Evolutionary conservation across 305 asterid species (phyloP), one percentile per base, ranked within the genome.

Genomic region (Solanum hybrid): DNA sequence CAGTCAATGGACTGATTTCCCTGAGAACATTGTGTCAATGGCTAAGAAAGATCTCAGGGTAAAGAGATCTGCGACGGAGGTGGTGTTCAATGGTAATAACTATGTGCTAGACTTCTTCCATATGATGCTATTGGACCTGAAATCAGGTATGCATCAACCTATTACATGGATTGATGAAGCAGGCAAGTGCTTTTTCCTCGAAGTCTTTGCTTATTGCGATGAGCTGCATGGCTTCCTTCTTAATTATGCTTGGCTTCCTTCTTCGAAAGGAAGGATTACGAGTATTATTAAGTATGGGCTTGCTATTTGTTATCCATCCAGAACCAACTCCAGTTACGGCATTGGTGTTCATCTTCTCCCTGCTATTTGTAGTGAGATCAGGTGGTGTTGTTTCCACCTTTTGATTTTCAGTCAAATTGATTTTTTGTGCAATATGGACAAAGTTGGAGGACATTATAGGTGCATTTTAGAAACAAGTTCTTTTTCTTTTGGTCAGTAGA

Each of bases 261-360:
- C 95, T 91, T 92, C 95, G 12, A 94, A 93, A 89, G 94, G 89
- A 91, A 90, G 93, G 35, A 89, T 93, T 78, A 90, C 91, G 11
- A 91, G 93, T 91, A 92, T 95, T 34, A 86, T 95, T 90, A 94
- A 95, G 78, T 96, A 94, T 92, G 98, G 99, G 28, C 89, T 97
- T 81, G 96, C 95, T 90, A 86, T 89, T 92, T 89, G 92, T 88
- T 94, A 89, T 88, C 91, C 90, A 40, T 86, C 91, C 40, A 94
- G 90, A 75, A 42, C 77, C 79, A 91, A 91, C 92, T 93, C 95
- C 40, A 29, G 85, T 24, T 92, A 94, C 91, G 98, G 97, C 87
- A 64, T 85, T 86, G 98, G 99, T 84, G 92, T 94, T 92, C 92
- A 94, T 94, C 97, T 98, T 37, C 88, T 95, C 90, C 98, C 99